Percentiles rank a stretch among this genome's conserved stretches.
These are phyloP conservation scores for Sporisorium iseilematis-ciliati DNA, from an alignment of 1,284 basidiomycete species.

Conservation along the genomic window DNA sequence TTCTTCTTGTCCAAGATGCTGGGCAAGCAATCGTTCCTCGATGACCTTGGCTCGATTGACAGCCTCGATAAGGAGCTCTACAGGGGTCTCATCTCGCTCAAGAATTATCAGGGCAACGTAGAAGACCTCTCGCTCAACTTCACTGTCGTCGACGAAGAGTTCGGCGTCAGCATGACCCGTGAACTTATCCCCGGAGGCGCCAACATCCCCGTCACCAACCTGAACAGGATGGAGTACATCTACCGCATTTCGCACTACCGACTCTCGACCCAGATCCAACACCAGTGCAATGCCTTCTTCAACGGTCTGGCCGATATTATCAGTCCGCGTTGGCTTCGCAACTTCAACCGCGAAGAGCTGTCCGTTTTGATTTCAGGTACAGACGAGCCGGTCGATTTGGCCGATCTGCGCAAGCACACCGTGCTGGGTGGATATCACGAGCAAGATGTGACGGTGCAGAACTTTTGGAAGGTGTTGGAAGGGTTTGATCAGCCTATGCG, in stretches of 20 bases:
- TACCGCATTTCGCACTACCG: conserved; percentile 89
- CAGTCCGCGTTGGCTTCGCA: conserved; percentile 67
- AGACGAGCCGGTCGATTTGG: conserved; percentile 65
- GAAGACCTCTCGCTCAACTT: conserved; percentile 95
- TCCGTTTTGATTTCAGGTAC: conserved; percentile 63
- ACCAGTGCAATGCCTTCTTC: conserved; percentile 80
- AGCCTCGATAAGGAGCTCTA: conserved; percentile 80
- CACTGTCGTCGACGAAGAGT: conserved; percentile 90
- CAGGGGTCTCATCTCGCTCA: conserved; percentile 89
- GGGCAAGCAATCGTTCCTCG: conserved; percentile 66
- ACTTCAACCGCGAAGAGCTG: conserved; percentile 66
- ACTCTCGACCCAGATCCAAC: conserved; percentile 83
- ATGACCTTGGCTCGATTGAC: conserved; percentile 63
- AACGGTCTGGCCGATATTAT: conserved; percentile 66
- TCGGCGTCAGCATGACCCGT: conserved; percentile 82
- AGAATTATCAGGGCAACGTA: conserved; percentile 87
- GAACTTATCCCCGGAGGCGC: conserved; percentile 87
- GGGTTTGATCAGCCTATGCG: conserved; percentile 55
- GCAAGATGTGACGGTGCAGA: conserved; percentile 62
- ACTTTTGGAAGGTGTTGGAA: conserved; percentile 66
- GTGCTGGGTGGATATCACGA: conserved; percentile 65
- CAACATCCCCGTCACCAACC: conserved; percentile 86
- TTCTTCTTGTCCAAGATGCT: conserved; percentile 87
- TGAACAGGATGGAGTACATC: conserved; percentile 89
- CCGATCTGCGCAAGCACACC: conserved; percentile 62